Conservation (phyloP, 352 stramenopile species). For the Globisporangium paroecandrum region DNA sequence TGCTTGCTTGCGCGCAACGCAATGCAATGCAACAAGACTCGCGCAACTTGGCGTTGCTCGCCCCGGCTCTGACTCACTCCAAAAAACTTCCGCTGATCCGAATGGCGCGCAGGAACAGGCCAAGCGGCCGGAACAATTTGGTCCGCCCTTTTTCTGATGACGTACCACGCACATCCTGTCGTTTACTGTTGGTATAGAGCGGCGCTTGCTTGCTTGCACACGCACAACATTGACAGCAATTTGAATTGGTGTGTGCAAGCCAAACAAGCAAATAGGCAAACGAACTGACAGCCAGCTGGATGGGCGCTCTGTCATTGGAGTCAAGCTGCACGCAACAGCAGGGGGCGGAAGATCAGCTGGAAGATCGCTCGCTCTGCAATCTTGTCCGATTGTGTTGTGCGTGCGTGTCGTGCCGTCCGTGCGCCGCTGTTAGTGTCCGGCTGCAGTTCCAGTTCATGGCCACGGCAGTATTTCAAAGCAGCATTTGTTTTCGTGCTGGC, state of each 20-base stretch:
- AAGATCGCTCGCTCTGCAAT: slow-evolving; percentile 7
- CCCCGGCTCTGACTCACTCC: slow-evolving; percentile 1
- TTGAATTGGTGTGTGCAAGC: background rate
- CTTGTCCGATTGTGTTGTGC: slow-evolving; percentile 8
- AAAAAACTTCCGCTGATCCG: slow-evolving; percentile 9
- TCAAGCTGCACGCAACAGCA: background rate
- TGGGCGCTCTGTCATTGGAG: background rate
- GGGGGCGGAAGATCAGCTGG: slow-evolving; percentile 10
- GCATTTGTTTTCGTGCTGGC: background rate
- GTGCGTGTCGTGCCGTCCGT: background rate
- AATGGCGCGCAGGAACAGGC: slow-evolving; percentile 16
- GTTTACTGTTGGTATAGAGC: slow-evolving; percentile 16
- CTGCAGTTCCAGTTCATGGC: background rate
- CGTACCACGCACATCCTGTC: slow-evolving; percentile 10
- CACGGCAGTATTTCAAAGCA: background rate
- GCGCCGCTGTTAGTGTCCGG: background rate
- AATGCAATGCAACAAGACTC: background rate
- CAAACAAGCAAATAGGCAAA: background rate
- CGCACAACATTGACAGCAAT: background rate
- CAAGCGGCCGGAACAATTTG: slow-evolving; percentile 4
- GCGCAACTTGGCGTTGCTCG: slow-evolving; percentile 1
- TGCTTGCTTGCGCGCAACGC: background rate
- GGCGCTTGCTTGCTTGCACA: background rate
- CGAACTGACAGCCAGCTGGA: background rate
- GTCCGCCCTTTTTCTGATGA: slow-evolving; percentile 15